Base-by-base conservation (phyloP, 768 basidiomycete species). In the Candolleomyces eurysporus region DNA sequence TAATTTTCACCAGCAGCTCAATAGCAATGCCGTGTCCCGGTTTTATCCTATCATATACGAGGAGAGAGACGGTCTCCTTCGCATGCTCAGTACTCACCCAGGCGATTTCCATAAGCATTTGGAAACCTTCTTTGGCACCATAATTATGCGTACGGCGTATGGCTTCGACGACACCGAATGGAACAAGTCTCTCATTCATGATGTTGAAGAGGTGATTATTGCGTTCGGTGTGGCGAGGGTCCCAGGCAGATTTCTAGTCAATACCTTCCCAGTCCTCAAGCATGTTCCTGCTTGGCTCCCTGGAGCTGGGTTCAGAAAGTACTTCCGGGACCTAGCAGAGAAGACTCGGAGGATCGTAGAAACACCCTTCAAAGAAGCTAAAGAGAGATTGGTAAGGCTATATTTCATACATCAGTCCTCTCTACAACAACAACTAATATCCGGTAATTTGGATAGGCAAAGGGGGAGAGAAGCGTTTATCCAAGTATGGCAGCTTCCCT, bases 241-340 rank as follows among this genome's bases (percentile, higher is more conserved):
- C 64, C 40, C 73, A 66, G 30, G 70, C 46, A n/a, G 32, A 5
- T 61, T 60, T 40, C 51, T 67, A 26, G 61, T 65, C 7, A 50
- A 65, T 48, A 5, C 60, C 9, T 57, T 66, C 22, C 67, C 67
- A 7, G 6, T 63, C 30, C 57, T 78, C 43, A 68, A 66, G 13
- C 67, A 77, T 57, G 61, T 76, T 19, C 78, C 78, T 0, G 49
- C 61, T 0, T 79, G 77, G 77, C 57, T 78, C 45, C 76, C 77
- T 8, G 75, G 76, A n/a, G 73, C 73, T 10, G 69, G 66, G 5
- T 78, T 72, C 65, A 70, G 72, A 60, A 66, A 63, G 19, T 19
- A 48, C 19, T 48, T 61, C 16, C n/a, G 17, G 5, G 52, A 61
- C 17, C 9, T 54, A 3, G 52, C 51, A 14, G 40, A 31, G 21